A percentile compares a stretch with the other conserved stretches of the same genome.
These are phyloP conservation scores for Penicillium sp. DNA, from an alignment of 2,329 filamentous ascomycete genomes.

Conservation along the genomic window DNA sequence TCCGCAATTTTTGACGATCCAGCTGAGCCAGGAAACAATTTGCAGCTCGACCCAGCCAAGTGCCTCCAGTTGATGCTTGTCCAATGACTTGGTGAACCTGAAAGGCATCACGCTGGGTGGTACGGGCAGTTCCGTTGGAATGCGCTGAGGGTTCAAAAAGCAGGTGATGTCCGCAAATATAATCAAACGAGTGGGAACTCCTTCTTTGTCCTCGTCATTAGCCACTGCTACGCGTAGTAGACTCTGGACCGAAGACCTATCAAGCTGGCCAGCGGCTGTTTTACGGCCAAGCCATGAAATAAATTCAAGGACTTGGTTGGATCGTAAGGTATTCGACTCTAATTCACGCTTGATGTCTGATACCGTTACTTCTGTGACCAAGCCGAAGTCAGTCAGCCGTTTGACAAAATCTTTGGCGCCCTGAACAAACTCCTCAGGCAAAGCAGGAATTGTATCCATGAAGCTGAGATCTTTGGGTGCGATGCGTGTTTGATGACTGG, in stretches of 20 bases:
- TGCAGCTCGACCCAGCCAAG: slow-evolving; percentile 85
- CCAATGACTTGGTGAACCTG: slow-evolving; percentile 71
- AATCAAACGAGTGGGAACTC: slow-evolving; percentile 67
- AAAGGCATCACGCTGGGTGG: slow-evolving; percentile 81
- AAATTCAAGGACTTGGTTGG: slow-evolving; percentile 76
- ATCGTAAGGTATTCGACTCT: slow-evolving; percentile 74
- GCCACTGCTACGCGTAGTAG: slow-evolving; percentile 69
- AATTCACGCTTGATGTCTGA: slow-evolving; percentile 82
- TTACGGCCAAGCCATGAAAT: slow-evolving; percentile 79
- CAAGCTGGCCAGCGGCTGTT: slow-evolving; percentile 68
- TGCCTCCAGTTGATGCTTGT: slow-evolving; percentile 66
- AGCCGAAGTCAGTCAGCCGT: slow-evolving; percentile 76
- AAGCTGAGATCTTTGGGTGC: slow-evolving; percentile 70
- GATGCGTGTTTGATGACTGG: slow-evolving; percentile 79
- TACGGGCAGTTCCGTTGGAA: slow-evolving; percentile 76
- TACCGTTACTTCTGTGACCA: slow-evolving; percentile 84
- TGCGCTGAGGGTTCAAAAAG: slow-evolving; percentile 73
- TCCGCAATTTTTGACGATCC: slow-evolving; percentile 66
- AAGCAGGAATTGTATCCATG: slow-evolving; percentile 80
- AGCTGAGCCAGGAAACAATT: slow-evolving; percentile 80
- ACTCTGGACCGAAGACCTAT: slow-evolving; percentile 62
- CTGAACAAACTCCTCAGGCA: slow-evolving; percentile 72
- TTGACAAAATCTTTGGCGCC: slow-evolving; percentile 69
- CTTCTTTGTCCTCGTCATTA: slow-evolving; percentile 57
- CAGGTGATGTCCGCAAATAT: slow-evolving; percentile 71